phyloP scores from a whole-genome alignment of 352 stramenopile species.

The Phytophthora fragariaefolia region DNA sequence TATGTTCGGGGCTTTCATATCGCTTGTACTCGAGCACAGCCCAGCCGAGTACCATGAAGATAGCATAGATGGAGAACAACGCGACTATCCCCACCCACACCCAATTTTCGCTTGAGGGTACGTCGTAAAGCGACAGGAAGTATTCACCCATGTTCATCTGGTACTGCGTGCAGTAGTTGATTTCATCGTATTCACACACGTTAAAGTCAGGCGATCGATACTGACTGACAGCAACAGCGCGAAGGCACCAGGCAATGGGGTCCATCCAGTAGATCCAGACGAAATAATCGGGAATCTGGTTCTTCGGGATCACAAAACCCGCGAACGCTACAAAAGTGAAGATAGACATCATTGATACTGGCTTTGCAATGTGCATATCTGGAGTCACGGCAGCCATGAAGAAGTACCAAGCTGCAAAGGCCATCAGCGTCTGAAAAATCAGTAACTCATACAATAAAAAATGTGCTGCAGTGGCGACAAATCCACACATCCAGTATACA shows the following conservation, averaged over 20 bases:
- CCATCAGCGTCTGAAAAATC: slow-evolving; percentile 55
- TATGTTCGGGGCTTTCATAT: slow-evolving; percentile 21
- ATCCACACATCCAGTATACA: slow-evolving; percentile 90
- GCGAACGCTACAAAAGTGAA: slow-evolving; percentile 68
- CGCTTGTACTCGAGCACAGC: slow-evolving; percentile 42
- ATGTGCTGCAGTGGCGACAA: slow-evolving; percentile 6
- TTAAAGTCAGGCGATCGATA: slow-evolving; percentile 47
- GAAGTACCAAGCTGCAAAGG: slow-evolving; percentile 71
- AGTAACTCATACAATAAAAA: slow-evolving; percentile 52
- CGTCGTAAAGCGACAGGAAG: slow-evolving; percentile 52
- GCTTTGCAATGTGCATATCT: slow-evolving; percentile 56
- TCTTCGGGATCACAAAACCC: slow-evolving; percentile 63
- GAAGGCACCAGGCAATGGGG: slow-evolving; percentile 66
- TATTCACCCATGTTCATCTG: slow-evolving; percentile 46
- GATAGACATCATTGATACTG: slow-evolving; percentile 62
- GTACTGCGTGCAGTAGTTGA: slow-evolving; percentile 54
- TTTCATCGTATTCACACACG: slow-evolving; percentile 42
- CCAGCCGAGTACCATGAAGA: slow-evolving; percentile 43
- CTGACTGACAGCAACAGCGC: slow-evolving; percentile 58
- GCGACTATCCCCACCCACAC: slow-evolving; percentile 56
- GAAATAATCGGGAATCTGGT: slow-evolving; percentile 62
- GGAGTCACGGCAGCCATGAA: slow-evolving; percentile 49
- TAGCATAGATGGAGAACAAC: slow-evolving; percentile 42
- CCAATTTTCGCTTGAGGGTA: slow-evolving; percentile 52
- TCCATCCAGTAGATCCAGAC: slow-evolving; percentile 83